Conservation (phyloP, 768 basidiomycete species). For the Tulasnella sp. region DNA sequence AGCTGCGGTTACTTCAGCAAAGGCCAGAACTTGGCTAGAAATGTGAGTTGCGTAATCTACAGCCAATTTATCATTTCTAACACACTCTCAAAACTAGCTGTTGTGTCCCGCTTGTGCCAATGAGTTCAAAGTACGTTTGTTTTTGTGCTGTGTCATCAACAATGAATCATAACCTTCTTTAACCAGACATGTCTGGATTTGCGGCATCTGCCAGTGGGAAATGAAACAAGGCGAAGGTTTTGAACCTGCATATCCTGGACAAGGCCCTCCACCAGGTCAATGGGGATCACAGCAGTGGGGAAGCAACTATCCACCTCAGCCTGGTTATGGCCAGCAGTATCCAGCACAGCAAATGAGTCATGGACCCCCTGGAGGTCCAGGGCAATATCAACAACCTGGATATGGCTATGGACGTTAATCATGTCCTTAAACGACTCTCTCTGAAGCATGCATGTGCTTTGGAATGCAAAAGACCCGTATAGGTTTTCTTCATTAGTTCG, state of each 20-base stretch:
- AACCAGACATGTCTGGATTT: slow-evolving; percentile 53
- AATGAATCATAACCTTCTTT: slow-evolving; percentile 33
- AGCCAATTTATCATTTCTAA: not conserved
- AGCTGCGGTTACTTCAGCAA: slow-evolving; percentile 51
- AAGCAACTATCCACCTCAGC: not conserved
- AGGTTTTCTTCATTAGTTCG: slow-evolving; percentile 27
- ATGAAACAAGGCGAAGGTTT: slow-evolving; percentile 22
- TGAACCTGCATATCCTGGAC: slow-evolving; percentile 27
- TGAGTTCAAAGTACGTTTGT: not conserved
- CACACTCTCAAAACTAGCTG: slow-evolving; percentile 20
- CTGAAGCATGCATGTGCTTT: slow-evolving; percentile 30
- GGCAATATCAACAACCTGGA: slow-evolving; percentile 7
- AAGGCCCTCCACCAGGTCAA: slow-evolving; percentile 18
- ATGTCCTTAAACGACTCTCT: slow-evolving; percentile 30
- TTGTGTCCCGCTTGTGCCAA: slow-evolving; percentile 49
- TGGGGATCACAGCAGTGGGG: slow-evolving; percentile 6
- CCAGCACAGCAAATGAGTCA: not conserved
- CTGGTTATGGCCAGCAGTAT: not conserved
- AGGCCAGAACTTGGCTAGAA: slow-evolving; percentile 61
- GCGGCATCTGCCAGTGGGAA: slow-evolving; percentile 57
- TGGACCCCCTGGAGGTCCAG: slow-evolving; percentile 1
- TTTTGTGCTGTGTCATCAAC: not conserved
- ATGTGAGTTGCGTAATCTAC: slow-evolving; percentile 28
- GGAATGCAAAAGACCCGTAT: slow-evolving; percentile 35
- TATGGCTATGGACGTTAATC: not conserved